Base-by-base conservation (phyloP, 2,329 filamentous ascomycete species). In the Aspergillus aculeatinus region DNA sequence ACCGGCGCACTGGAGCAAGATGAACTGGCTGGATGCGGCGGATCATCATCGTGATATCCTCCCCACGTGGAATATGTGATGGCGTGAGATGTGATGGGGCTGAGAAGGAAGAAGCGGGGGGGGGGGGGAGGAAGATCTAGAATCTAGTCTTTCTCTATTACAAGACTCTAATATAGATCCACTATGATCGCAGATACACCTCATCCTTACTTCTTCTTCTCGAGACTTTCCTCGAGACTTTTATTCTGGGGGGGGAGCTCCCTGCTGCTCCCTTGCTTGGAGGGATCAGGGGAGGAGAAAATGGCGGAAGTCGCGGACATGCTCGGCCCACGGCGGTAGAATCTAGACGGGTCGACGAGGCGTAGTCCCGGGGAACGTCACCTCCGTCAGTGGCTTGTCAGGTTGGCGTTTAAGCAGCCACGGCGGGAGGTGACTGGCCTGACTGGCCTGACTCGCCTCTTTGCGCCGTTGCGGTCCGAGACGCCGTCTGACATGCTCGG, bases 1-100 rank as follows among this genome's bases (percentile, higher is more conserved):
- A 21, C 78, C 78, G 0, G 71, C 72, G 47, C 74, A 72, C 58
- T 84, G 81, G 82, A 70, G 70, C 10, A 48, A 58, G 2, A 63
- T 83, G 54, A 63, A 69, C 1, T 81, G 79, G 79, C 49, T 44
- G 2, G 68, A 75, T 14, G 61, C 75, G 9, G 55, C 51, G 9
- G 55, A 66, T 65, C 65, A 25, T 44, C 39, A 44, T 44, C 39
- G 39, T 44, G 39, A 44, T 44, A 44, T 44, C 16, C 39, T 44
- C 39, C 39, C 39, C 39, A 44, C 39, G 39, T 44, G 39, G 39
- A 44, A 44, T 44, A 16, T 44, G 39, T 44, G 39, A 44, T 44
- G 39, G 16, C 16, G 5, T 44, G 39, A 19, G 16, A 2, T 29
- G 9, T 29, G 27, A 29, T 29, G 27, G 27, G 27, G 27, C 27